A percentile compares a stretch with the other conserved stretches of the same genome.
These are phyloP conservation scores for Psophocarpus tetragonolobus DNA, from an alignment of 306 rosid species.

Conservation along the genomic window DNA sequence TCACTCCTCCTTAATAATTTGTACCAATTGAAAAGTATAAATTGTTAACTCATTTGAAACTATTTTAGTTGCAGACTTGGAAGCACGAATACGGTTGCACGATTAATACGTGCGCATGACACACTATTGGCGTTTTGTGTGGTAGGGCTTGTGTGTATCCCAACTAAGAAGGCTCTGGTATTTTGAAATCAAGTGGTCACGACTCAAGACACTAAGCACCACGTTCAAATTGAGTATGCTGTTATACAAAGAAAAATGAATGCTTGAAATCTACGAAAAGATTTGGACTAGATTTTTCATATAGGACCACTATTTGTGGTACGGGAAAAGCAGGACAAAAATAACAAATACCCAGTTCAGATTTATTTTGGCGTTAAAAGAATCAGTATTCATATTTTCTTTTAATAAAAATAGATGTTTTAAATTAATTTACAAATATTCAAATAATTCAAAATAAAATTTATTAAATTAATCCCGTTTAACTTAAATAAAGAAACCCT, in stretches of 20 bases:
- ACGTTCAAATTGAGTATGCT: not conserved
- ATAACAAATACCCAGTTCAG: not conserved
- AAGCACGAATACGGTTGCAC: not conserved
- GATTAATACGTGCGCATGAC: not conserved
- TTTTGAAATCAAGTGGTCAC: not conserved
- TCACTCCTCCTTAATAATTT: too few relatives aligned
- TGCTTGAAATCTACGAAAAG: not conserved
- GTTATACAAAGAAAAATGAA: not conserved
- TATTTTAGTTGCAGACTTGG: not conserved
- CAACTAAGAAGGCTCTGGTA: not conserved
- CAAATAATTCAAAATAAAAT: not conserved
- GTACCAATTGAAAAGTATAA: not conserved
- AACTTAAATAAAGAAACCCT: not conserved
- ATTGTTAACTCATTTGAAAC: not conserved
- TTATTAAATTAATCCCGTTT: not conserved
- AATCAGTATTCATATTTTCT: not conserved
- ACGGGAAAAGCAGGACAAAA: not conserved
- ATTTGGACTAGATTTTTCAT: not conserved
- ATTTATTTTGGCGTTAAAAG: not conserved
- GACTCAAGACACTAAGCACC: too few relatives aligned
- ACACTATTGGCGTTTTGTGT: not conserved
- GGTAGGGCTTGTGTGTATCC: not conserved
- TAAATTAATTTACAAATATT: not conserved
- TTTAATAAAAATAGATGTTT: not conserved
- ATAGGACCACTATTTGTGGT: not conserved